Percentiles rank a stretch among this genome's conserved stretches.
phyloP scores from a whole-genome alignment of 1,284 basidiomycete species.

The Tilletiaria anomala region DNA sequence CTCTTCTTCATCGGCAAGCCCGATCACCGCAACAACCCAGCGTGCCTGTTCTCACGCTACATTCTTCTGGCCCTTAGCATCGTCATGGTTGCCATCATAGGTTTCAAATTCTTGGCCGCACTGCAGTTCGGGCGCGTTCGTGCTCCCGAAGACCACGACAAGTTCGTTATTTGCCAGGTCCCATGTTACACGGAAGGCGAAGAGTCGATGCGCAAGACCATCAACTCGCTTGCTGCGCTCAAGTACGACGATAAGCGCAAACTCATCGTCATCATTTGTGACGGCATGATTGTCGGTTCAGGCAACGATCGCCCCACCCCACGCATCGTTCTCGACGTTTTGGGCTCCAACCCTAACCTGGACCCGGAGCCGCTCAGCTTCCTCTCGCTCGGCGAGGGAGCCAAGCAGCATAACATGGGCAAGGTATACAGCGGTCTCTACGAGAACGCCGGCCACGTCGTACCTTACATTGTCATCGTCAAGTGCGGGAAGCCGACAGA shows the following conservation, averaged over 20 bases:
- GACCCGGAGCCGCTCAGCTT: conserved; percentile 92
- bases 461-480: conserved; percentile 89
- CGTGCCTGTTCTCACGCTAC: conserved; percentile 81
- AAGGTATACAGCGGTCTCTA: conserved; percentile 96
- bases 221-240: conserved; percentile 82
- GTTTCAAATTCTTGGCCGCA: conserved; percentile 94
- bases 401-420: conserved; percentile 94
- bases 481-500: conserved; percentile 94
- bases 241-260: conserved; percentile 99
- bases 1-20: conserved; percentile 80
- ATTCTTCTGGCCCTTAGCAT: conserved; percentile 77
- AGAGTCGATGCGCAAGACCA: conserved; percentile 68
- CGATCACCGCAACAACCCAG: conserved; percentile 77
- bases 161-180: conserved; percentile 96
- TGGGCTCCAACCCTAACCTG: conserved; percentile 79
- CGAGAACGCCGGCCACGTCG: conserved; percentile 83
- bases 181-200: conserved; percentile 96
- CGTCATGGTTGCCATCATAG: conserved; percentile 88
- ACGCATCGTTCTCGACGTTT: conserved; percentile 83
- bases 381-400: conserved; percentile 80
- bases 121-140: conserved; percentile 70
- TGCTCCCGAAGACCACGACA: conserved; percentile 89
- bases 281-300: conserved; percentile 94
- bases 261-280: conserved; percentile 82
- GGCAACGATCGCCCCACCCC: conserved; percentile 53